A percentile compares a stretch with the other conserved stretches of the same genome.
phyloP scores from a whole-genome alignment of 2,329 filamentous ascomycete genomes.

The Seiridium unicorne region DNA sequence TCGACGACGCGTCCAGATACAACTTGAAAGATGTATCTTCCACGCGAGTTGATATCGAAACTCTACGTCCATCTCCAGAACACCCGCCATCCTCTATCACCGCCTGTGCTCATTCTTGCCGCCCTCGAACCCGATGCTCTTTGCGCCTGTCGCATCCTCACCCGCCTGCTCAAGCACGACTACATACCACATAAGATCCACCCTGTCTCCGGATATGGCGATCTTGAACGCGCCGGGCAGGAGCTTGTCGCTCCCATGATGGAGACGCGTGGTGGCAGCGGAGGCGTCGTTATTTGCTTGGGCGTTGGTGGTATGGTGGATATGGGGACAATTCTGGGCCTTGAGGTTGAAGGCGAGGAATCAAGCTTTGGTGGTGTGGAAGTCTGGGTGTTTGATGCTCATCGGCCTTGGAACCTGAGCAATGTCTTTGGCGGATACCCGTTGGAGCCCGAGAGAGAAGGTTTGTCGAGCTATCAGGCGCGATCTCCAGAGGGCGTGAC shows the following conservation, averaged over 20 bases:
- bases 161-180: conserved; percentile 90
- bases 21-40: conserved; percentile 77
- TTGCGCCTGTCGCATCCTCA: conserved; percentile 92
- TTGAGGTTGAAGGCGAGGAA: conserved; percentile 68
- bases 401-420: conserved; percentile 89
- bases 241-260: conserved; percentile 85
- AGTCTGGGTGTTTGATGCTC: conserved; percentile 89
- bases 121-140: conserved; percentile 94
- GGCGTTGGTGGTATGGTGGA: conserved; percentile 92
- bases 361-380: conserved; percentile 78
- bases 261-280: conserved; percentile 76
- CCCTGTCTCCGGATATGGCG: conserved; percentile 87
- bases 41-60: conserved; percentile 82
- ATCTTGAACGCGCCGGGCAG: conserved; percentile 76
- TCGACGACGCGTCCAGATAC: conserved; percentile 31
- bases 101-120: conserved; percentile 87
- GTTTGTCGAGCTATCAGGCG: conserved; percentile 43
- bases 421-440: conserved; percentile 85
- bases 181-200: conserved; percentile 98
- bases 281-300: conserved; percentile 87
- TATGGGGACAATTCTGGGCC: conserved; percentile 73
- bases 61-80: conserved; percentile 87
- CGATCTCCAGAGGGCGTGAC: conserved; percentile 65
- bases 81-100: conserved; percentile 84
- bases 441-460: conserved; percentile 48